Evolutionary conservation across 208 protist genomes (phyloP), one percentile per base, ranked within the genome.

Genomic region (Phytomonas sp.): DNA sequence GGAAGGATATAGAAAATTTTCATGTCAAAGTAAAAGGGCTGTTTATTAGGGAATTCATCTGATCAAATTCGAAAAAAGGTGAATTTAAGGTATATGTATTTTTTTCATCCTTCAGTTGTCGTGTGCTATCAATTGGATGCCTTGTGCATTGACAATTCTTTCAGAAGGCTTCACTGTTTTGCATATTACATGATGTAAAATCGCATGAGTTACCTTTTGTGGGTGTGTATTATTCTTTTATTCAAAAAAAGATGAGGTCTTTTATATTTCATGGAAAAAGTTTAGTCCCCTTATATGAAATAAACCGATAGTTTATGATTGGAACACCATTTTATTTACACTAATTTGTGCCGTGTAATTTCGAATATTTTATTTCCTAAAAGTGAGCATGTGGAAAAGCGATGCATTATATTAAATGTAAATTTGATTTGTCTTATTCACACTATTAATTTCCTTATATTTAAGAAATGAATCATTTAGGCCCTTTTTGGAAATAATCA

Each of bases 381-480:
- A 37, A 60, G 20, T 26, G n/a, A 65, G n/a, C 20, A 51, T 65
- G 20, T 65, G n/a, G 13, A 65, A 65, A 65, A 0, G n/a, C 20
- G 23, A 65, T 56, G 61, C 61, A 65, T 65, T 20, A 56, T 23
- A 65, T 37, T 65, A 60, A 71, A 67, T 71, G 4, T 30, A 67
- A 56, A 71, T 17, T 0, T 28, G 26, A 23, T 59, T 37, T 33
- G 13, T 30, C 13, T 76, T 67, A 46, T 46, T 40, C 11, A 37
- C 23, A 69, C 33, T 62, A 70, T 53, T 62, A 15, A 67, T 59
- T 60, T 67, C 67, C 75, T 71, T 17, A 30, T 69, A 29, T 56
- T 33, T 67, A 8, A 56, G 23, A 51, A 51, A 23, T 53, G 13
- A 56, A 23, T 60, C 23, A 65, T 60, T 37, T 60, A 7, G n/a